phyloP scores from a whole-genome alignment of 2,329 filamentous ascomycete species.

The Waltergamsia citrina region DNA sequence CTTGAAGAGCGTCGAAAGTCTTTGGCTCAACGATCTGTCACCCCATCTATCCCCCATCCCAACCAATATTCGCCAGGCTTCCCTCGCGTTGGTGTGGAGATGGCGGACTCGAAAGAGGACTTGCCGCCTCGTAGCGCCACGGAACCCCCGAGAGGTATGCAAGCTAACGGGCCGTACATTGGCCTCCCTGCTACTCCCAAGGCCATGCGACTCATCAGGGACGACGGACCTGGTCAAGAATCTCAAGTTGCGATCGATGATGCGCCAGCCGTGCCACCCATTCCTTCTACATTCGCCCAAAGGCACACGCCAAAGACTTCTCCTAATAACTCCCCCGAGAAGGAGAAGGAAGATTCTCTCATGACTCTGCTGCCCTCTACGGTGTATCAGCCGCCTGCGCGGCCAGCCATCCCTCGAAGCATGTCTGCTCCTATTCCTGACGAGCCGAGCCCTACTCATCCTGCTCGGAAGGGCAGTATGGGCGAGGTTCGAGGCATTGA shows the following conservation, averaged over 20 bases:
- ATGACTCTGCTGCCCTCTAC: constrained; percentile 48
- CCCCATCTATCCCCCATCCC: constrained; percentile 72
- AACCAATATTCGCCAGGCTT: constrained; percentile 30
- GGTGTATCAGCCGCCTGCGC: constrained; percentile 46
- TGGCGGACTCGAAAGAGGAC: constrained; percentile 30
- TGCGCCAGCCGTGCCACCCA: constrained; percentile 42
- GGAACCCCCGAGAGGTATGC: constrained; percentile 47
- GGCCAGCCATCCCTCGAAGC: constrained; percentile 43
- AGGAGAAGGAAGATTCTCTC: constrained; percentile 15
- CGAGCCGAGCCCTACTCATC: constrained; percentile 18
- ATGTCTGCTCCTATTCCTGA: constrained; percentile 49
- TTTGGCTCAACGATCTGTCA: constrained; percentile 69
- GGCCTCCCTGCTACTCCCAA: constrained; percentile 86
- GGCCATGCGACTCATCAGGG: constrained; percentile 73
- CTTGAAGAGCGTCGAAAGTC: constrained; percentile 83
- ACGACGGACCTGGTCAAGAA: constrained; percentile 20
- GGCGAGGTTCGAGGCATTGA: constrained; percentile 36
- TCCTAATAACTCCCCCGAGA: constrained; percentile 14
- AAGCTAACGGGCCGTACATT: constrained; percentile 44
- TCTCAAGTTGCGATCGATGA: background rate
- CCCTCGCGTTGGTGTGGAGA: constrained; percentile 25
- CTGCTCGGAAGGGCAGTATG: constrained; percentile 22
- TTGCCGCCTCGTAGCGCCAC: constrained; percentile 53
- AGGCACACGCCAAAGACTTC: constrained; percentile 26
- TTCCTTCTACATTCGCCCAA: constrained; percentile 38